These are phyloP conservation scores for Melastoma malabathricum DNA, from an alignment of 345 rosid genomes.

Conservation along the genomic window DNA sequence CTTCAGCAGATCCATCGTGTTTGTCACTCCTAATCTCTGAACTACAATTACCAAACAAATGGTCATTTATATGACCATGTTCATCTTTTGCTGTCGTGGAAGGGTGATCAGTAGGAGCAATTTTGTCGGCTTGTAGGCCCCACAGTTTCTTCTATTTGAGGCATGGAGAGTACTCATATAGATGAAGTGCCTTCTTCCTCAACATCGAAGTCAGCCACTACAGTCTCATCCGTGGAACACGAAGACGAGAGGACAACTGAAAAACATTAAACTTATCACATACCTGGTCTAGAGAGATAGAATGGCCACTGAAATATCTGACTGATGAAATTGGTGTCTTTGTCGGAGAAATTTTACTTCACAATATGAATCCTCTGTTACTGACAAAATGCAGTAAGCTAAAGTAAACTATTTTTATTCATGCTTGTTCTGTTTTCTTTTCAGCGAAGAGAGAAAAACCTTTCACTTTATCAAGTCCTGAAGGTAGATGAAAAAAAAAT, in stretches of 20 bases:
- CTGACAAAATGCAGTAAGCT: too few relatives aligned
- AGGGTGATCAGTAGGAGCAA: neutral
- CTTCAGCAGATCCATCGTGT: slow-evolving; percentile 34
- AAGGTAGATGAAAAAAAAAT: neutral
- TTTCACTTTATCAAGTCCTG: too few relatives aligned
- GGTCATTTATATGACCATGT: slow-evolving; percentile 6
- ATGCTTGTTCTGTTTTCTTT: too few relatives aligned
- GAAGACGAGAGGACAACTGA: slow-evolving; percentile 77
- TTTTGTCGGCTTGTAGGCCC: slow-evolving; percentile 2
- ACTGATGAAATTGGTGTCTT: neutral
- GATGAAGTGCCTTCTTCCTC: slow-evolving; percentile 28
- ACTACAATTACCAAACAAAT: slow-evolving; percentile 11
- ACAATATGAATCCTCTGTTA: too few relatives aligned
- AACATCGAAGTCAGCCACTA: slow-evolving; percentile 81
- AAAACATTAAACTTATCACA: neutral
- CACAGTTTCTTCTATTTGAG: slow-evolving; percentile 3
- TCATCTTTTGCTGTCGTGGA: slow-evolving; percentile 9
- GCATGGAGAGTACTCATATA: neutral
- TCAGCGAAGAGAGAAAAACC: too few relatives aligned
- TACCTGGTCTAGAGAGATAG: neutral
- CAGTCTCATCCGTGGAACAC: slow-evolving; percentile 91
- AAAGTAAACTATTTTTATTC: too few relatives aligned
- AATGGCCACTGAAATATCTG: too few relatives aligned
- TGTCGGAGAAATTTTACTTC: too few relatives aligned
- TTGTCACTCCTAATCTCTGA: slow-evolving; percentile 22